Base-by-base conservation (phyloP, 2,329 filamentous ascomycete genomes). In the Colletotrichum chrysophilum region DNA sequence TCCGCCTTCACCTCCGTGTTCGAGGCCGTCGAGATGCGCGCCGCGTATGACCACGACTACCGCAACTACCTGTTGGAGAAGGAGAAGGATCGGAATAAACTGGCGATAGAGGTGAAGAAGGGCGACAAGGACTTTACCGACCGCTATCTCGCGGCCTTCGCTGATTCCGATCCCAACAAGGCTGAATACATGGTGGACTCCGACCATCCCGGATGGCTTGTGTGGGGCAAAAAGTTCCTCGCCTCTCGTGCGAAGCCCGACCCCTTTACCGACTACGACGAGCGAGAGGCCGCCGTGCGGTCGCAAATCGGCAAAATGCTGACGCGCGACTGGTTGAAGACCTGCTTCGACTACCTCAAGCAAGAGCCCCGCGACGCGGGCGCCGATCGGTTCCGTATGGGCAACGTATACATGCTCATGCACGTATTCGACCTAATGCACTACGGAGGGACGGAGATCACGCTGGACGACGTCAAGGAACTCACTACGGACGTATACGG, bases 141-240 rank as follows among this genome's bases (percentile, higher is more conserved):
- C 70, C 91, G 93, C 28, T 98, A 95, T 81, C 88, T 99, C 1
- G 89, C 92, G 3, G 90, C 91, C 26, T 99, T 99, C 83, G 92
- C 93, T 12, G 43, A 52, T 7, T 52, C 43, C n/a, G 43, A 90
- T 94, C 64, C 93, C 94, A 7, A 87, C 14, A 80, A 93, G 36
- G 93, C 95, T 0, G 93, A 98, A 77, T 98, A 97, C 83, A 97
- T 96, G 82, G 92, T 98, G 61, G 97, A 99, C 82, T 91, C 93
- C 70, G 96, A 98, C 82, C 94, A 97, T 82, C 95, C 96, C 6
- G 97, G 97, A 36, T 99, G 97, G 97, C 89, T 99, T 21, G 96
- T 98, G 1, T 99, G 97, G 97, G 94, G 94, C 68, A 95, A 97
- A 84, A 92, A 90, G 36, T 96, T 98, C 88, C 93, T 92, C 16